These are phyloP conservation scores for Phytopythium helicoides DNA, from an alignment of 352 stramenopile species.

Conservation along the genomic window DNA sequence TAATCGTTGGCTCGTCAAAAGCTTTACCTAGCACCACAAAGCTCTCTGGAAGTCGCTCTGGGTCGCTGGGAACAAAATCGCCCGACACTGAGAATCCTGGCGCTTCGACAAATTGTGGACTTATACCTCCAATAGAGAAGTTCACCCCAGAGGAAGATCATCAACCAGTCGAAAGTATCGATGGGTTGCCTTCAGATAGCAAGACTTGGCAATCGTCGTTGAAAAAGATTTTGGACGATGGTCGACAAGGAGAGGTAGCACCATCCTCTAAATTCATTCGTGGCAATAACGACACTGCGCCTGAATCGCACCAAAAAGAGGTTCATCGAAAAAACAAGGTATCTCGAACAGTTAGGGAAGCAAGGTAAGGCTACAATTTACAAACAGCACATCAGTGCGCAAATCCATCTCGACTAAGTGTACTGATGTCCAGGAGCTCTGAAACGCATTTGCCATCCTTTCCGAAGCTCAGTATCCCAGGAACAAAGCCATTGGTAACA, in stretches of 20 bases:
- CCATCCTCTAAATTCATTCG: neutral
- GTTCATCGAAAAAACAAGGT: neutral
- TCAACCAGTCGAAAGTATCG: neutral
- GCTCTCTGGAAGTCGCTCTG: too few relatives aligned
- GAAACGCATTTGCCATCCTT: slow-evolving; percentile 33
- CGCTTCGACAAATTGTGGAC: neutral
- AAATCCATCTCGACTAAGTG: neutral
- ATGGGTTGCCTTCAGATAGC: neutral
- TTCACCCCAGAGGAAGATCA: slow-evolving; percentile 4
- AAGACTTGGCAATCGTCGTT: slow-evolving; percentile 52
- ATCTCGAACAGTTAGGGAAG: too few relatives aligned
- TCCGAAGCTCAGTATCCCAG: slow-evolving; percentile 58
- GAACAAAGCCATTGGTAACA: slow-evolving; percentile 27
- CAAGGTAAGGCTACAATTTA: too few relatives aligned
- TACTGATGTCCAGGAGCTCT: neutral
- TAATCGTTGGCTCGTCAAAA: too few relatives aligned
- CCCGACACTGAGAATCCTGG: too few relatives aligned
- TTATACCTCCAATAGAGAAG: neutral
- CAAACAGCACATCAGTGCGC: too few relatives aligned
- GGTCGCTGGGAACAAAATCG: too few relatives aligned
- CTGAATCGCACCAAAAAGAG: neutral
- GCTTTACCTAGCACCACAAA: too few relatives aligned
- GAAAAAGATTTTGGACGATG: slow-evolving; percentile 53
- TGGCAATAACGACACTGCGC: neutral
- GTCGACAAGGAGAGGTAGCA: slow-evolving; percentile 14